Evolutionary conservation across 108 stramenopile species (phyloP).

Genomic region (Aureococcus anophagefferens): DNA sequence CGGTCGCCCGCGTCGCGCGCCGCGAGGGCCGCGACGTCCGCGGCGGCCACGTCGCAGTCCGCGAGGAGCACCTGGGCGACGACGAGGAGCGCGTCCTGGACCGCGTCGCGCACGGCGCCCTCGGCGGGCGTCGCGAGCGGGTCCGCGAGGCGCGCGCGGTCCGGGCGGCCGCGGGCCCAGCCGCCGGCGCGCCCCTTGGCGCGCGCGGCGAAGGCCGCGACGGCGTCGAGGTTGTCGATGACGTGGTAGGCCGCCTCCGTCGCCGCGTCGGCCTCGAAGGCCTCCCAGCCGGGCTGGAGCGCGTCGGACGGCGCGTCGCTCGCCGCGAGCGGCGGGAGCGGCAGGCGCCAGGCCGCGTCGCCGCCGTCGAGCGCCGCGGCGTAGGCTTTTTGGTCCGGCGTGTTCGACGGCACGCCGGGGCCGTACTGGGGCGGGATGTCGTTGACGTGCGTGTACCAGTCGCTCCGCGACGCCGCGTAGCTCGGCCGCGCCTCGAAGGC

Average conservation of each 20-base stretch:
- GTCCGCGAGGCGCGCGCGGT: slow-evolving; percentile 25
- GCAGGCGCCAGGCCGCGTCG: background rate
- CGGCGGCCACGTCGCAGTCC: slow-evolving; percentile 11
- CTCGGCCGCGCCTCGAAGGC: slow-evolving; percentile 72
- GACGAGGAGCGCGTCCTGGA: background rate
- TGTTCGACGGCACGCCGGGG: background rate
- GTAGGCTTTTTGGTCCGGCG: background rate
- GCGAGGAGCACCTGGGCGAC: background rate
- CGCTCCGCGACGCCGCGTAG: slow-evolving; percentile 74
- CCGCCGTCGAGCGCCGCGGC: background rate
- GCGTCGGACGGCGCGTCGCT: background rate
- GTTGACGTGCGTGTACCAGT: slow-evolving; percentile 63
- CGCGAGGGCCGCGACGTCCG: background rate
- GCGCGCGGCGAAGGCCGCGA: slow-evolving; percentile 24
- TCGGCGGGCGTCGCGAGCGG: slow-evolving; percentile 27
- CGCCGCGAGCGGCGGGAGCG: background rate
- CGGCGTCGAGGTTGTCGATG: slow-evolving; percentile 16
- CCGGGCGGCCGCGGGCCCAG: slow-evolving; percentile 3
- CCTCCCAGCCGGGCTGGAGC: slow-evolving; percentile 14
- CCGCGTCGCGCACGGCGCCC: background rate
- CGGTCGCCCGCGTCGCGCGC: background rate
- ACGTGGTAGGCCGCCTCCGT: slow-evolving; percentile 27
- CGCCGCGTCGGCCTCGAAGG: slow-evolving; percentile 7
- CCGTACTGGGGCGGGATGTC: slow-evolving; percentile 43
- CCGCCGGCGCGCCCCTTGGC: slow-evolving; percentile 24